A percentile compares a stretch with the other conserved stretches of the same genome.
Evolutionary conservation across 2,329 filamentous ascomycete species (phyloP).

Genomic region (Aspergillus amoenus): DNA sequence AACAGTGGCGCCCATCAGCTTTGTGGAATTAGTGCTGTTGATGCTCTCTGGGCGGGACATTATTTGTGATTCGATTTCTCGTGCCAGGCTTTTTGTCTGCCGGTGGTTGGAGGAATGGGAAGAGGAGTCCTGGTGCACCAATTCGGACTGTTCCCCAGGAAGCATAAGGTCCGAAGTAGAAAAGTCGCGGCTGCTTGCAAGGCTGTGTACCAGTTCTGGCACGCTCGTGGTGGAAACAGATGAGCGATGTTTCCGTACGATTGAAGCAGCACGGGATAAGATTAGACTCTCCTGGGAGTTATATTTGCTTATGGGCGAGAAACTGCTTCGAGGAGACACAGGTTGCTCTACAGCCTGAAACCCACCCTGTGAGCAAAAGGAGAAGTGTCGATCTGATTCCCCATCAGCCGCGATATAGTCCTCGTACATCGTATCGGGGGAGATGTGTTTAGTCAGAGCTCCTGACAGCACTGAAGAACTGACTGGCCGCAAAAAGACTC

Average conservation of each 20-base stretch:
- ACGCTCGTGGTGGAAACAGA: conserved; percentile 47
- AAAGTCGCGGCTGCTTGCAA: conserved; percentile 41
- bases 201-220: conserved; percentile 45
- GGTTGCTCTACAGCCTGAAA: conserved; percentile 41
- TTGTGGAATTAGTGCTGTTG: conserved; percentile 27
- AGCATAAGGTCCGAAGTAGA: conserved; percentile 25
- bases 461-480: conserved; percentile 31
- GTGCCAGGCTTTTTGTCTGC: conserved; percentile 39
- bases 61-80: conserved; percentile 31
- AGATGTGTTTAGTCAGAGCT: conserved; percentile 32
- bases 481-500: conserved; percentile 35
- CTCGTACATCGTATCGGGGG: conserved; percentile 37
- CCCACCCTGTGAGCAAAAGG: conserved; percentile 43
- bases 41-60: conserved; percentile 29
- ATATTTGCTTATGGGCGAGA: conserved; percentile 55
- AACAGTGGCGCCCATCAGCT: conserved; percentile 20
- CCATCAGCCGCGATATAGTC: conserved; percentile 46
- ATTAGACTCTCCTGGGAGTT: conserved; percentile 59
- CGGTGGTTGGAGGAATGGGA: conserved; percentile 27
- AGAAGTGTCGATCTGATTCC: conserved; percentile 48
- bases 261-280: conserved; percentile 49
- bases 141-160: conserved; percentile 19
- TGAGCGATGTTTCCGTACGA: conserved; percentile 48
- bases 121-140: conserved; percentile 24
- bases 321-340: conserved; percentile 48